Evolutionary conservation across 345 rosid species (phyloP).

Genomic region (Heritiera littoralis): DNA sequence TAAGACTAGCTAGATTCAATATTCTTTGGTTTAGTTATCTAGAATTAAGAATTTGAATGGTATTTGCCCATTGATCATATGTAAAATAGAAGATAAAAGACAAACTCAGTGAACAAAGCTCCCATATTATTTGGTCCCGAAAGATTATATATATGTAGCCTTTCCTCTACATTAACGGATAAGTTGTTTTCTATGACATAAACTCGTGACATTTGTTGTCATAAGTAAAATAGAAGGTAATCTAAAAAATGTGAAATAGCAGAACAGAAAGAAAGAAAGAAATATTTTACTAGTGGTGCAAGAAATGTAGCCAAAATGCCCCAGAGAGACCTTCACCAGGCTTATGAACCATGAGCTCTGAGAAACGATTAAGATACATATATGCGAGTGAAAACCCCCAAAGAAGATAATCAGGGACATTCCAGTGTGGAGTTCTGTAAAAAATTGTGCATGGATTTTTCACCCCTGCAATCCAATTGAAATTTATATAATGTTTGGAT

Average conservation of each 20-base stretch:
- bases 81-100: too few species aligned
- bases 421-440: slow-evolving; percentile 37
- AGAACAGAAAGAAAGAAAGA: not conserved
- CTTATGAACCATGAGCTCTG: slow-evolving; percentile 44
- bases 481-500: too few species aligned
- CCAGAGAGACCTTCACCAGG: slow-evolving; percentile 42
- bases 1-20: too few species aligned
- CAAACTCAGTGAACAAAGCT: too few species aligned
- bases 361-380: slow-evolving; percentile 36
- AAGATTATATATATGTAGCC: too few species aligned
- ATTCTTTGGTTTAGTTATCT: too few species aligned
- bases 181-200: too few species aligned
- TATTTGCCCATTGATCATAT: too few species aligned
- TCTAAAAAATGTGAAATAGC: not conserved
- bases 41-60: too few species aligned
- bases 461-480: slow-evolving; percentile 20
- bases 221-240: not conserved
- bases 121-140: too few species aligned
- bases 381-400: not conserved
- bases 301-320: slow-evolving; percentile 21
- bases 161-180: too few species aligned
- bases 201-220: too few species aligned
- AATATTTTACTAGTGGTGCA: slow-evolving; percentile 37
- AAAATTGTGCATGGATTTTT: slow-evolving; percentile 37
- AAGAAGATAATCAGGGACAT: slow-evolving; percentile 32